Evolutionary conservation across 257 asterid species (phyloP).

Genomic region (Asclepias syriaca): DNA sequence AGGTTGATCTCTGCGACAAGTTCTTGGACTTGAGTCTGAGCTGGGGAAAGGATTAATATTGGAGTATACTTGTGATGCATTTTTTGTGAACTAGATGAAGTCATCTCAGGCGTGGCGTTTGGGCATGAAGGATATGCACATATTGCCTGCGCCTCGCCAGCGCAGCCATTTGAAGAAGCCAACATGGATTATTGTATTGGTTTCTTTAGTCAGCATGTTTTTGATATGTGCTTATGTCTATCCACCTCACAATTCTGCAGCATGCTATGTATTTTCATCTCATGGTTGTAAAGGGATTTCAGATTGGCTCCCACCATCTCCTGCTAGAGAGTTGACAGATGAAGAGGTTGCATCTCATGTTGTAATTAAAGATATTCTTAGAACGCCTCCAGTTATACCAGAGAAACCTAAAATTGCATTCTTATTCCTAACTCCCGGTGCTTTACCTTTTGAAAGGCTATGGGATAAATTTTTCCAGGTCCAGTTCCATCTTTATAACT

Average conservation of each 20-base stretch:
- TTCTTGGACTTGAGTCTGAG: constrained; percentile 10
- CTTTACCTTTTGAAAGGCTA: constrained; percentile 93
- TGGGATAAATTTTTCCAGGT: constrained; percentile 99
- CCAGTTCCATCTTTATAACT: constrained; percentile 5
- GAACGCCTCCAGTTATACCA: constrained; percentile 43
- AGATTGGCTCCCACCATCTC: constrained; percentile 81
- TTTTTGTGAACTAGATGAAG: constrained; percentile 69
- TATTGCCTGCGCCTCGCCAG: constrained; percentile 75
- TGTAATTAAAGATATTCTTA: constrained; percentile 76
- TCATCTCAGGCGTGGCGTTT: constrained; percentile 79
- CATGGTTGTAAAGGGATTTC: constrained; percentile 65
- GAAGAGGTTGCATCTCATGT: constrained; percentile 83
- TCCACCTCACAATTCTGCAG: constrained; percentile 80
- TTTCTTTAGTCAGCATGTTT: constrained; percentile 82
- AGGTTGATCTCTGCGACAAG: not conserved
- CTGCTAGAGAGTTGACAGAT: constrained; percentile 75
- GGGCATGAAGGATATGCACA: constrained; percentile 79
- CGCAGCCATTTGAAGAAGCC: constrained; percentile 84
- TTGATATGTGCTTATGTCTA: constrained; percentile 80
- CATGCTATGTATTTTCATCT: constrained; percentile 82
- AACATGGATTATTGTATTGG: constrained; percentile 84
- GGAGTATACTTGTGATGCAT: constrained; percentile 37
- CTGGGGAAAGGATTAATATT: not conserved
- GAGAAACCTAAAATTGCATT: constrained; percentile 79
- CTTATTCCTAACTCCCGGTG: constrained; percentile 88